Base-by-base conservation (phyloP, 495 filamentous ascomycete genomes). In the Neurospora sp. region DNA sequence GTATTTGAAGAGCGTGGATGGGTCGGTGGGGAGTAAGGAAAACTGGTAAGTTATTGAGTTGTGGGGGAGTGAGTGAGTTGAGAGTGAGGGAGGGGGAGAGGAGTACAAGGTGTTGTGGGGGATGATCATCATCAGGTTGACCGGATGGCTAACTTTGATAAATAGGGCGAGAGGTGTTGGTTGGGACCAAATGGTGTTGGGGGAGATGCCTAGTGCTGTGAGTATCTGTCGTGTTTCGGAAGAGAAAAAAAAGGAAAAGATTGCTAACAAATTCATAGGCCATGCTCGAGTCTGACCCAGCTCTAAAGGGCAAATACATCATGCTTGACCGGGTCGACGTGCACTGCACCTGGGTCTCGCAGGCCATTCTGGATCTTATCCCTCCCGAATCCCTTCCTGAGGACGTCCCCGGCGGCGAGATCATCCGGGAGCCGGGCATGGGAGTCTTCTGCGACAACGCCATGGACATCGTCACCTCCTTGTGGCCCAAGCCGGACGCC, bases 361-460 rank as follows among this genome's bases (percentile, higher is more conserved):
- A 85, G 68, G 83, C 88, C 18, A 85, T 91, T 18, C 80, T 91
- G 7, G 76, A 84, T 40, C 79, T 90, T 1, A 83, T 91, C 2
- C 84, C 88, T 1, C 73, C 77, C 6, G 83, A 86, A 4, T 66
- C 53, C 3, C 72, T 89, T 3, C 87, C 87, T 12, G 79, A 84
- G 53, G 79, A 85, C 66, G 76, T 89, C 14, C 86, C 88, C 1
- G 89, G 89, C 1, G 89, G 89, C 1, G 86, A 90, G 61, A 83
- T 91, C 20, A 78, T 88, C 11, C 81, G 82, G 18, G 76, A 82
- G 5, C 89, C 89, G 0, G 88, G 88, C 1, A 82, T 81, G 76
- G 89, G 89, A n/a, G 89, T 91, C 11, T 91, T 91, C 76, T 91
- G 89, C 75, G 89, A 91, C 76, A 91, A 91, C 77, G 88, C 89